Evolutionary conservation across 208 protist species (phyloP), one percentile per base, ranked within the genome.

Genomic region (Wallacemonas sp.): DNA sequence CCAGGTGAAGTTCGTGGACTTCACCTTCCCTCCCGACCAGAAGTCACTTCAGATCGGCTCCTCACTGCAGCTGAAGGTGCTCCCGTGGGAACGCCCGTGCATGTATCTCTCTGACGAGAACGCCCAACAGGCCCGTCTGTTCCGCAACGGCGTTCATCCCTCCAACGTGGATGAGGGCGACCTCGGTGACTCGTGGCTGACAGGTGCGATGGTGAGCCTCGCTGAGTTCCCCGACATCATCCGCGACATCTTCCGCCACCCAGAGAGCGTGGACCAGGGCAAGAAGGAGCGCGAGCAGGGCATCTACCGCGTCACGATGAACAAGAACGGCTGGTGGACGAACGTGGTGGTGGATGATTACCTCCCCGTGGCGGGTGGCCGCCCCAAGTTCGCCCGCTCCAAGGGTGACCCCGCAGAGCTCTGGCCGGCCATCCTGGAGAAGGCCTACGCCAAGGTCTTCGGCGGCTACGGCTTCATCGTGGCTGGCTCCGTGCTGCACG

Each of bases 311-410:
- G 88, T 94, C 24, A 83, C 75, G 19, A 27, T 97, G 44, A 95
- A 91, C 76, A 93, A 93, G 66, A 85, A 92, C 70, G 90, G 90
- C n/a, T 94, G 88, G 86, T 97, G 88, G 90, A 77, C 66, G 16
- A 93, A 70, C 69, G 77, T 95, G 30, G 70, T 94, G 21, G 82
- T 97, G 26, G 92, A 97, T 67, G 85, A 95, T 76, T 95, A 90
- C 74, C 68, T 97, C 17, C 87, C 91, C 26, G 80, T 84, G 21
- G 69, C 72, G 3, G 78, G 76, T 49, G 80, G 78, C n/a, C 65
- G 67, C 29, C 81, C 83, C 5, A 88, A 81, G 54, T 95, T 87
- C 65, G 84, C 80, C 12, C 76, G 78, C 48, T 72, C 68, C 38
- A 83, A 82, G 41, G 68, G 63, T 9, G 87, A 96, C 47, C 78